Base-by-base conservation (phyloP, 805 yeast genomes). In the Sugiyamaella marilandica region DNA sequence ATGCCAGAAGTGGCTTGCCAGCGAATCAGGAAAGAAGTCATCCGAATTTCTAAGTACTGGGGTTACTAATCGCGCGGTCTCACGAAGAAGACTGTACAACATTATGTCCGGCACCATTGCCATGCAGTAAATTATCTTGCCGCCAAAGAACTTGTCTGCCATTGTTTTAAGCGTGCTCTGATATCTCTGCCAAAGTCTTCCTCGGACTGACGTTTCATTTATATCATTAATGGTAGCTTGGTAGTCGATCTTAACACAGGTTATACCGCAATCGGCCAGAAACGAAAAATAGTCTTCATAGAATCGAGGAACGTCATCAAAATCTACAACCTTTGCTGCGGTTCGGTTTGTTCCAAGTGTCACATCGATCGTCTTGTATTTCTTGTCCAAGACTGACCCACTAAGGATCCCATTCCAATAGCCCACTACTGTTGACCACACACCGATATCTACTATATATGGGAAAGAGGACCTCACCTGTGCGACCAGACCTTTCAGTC, bases 401-500 rank as follows among this genome's bases (percentile, higher is more conserved):
- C 58, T 60, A 5, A 46, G 55, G 19, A 66, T 52, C 1, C 69
- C 70, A 47, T 63, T 55, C 68, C 69, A 66, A 41, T 62, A 65
- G 2, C 70, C 70, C 14, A 55, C 51, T 10, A 66, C 43, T 2
- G 69, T 65, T 29, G 66, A 64, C 69, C 69, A 65, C n/a, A 66
- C 69, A 7, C 64, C 65, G 21, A 66, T 62, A 24, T 63, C 63
- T 41, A 47, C 49, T 10, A 66, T 56, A 45, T 65, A 65, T 13
- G 59, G 55, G 50, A 52, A 58, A 13, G 44, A 36, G 5, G 19
- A 21, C 39, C 50, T 51, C 16, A 66, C 59, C 9, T 55, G 51
- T 2, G 53, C 54, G 2, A 66, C 64, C 4, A 62, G 49, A 11
- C 58, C 61, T 37, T 62, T 60, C 14, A 66, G 58, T 2, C 70